These are phyloP conservation scores for Xylaria sp. DNA, from an alignment of 2,329 filamentous ascomycete genomes.

Conservation along the genomic window DNA sequence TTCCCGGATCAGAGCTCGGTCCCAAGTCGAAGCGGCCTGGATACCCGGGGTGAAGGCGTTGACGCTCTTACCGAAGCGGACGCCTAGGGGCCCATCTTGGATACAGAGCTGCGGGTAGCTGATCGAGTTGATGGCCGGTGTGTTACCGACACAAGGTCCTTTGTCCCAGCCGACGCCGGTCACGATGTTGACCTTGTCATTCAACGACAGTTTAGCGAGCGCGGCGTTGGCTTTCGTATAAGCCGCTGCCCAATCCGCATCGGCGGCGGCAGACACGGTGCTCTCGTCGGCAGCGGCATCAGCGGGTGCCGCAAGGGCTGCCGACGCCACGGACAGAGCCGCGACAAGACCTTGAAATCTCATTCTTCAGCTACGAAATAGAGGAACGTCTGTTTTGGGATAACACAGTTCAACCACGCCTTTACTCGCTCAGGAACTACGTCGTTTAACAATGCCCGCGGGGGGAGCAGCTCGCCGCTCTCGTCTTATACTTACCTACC, in stretches of 20 bases:
- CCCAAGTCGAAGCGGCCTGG: conserved; percentile 81
- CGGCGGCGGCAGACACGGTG: conserved; percentile 14
- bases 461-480: neutral
- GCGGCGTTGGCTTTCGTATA: conserved; percentile 72
- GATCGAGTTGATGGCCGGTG: conserved; percentile 58
- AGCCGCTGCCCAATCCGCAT: conserved; percentile 65
- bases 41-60: conserved; percentile 83
- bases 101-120: conserved; percentile 76
- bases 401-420: neutral
- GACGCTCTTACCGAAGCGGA: conserved; percentile 72
- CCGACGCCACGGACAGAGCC: conserved; percentile 30
- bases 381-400: neutral
- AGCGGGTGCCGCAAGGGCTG: conserved; percentile 19
- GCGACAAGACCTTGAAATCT: conserved; percentile 27
- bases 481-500: conserved; percentile 32
- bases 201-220: conserved; percentile 70
- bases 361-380: conserved; percentile 26
- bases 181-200: conserved; percentile 80
- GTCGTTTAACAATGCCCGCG: neutral
- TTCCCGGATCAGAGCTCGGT: conserved; percentile 72
- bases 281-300: conserved; percentile 1
- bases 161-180: conserved; percentile 79
- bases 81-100: conserved; percentile 79
- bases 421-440: neutral
- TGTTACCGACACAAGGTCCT: conserved; percentile 71